Percentiles rank a stretch among this genome's conserved stretches.
phyloP scores from a whole-genome alignment of 2,329 filamentous ascomycete genomes.

The Metarhizium guizhouense region DNA sequence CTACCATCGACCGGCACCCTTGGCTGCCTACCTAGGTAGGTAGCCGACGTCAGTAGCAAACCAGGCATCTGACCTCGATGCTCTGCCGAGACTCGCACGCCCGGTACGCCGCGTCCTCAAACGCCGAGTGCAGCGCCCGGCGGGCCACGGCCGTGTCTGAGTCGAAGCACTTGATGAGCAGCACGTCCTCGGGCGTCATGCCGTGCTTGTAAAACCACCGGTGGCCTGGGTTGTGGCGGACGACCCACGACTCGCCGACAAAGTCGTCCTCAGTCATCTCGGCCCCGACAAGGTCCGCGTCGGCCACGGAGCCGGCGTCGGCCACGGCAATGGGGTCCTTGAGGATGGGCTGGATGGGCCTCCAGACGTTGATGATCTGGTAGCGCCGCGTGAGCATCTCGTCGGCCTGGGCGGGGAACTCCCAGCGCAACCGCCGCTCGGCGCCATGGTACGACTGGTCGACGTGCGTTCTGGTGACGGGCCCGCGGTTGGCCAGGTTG shows the following conservation, averaged over 20 bases:
- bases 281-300: constrained; percentile 40
- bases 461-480: constrained; percentile 32
- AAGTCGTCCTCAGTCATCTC: constrained; percentile 41
- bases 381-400: constrained; percentile 28
- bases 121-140: constrained; percentile 44
- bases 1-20: no score
- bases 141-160: constrained; percentile 47
- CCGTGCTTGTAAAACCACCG: constrained; percentile 45
- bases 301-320: constrained; percentile 38
- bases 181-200: constrained; percentile 43
- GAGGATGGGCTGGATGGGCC: constrained; percentile 27
- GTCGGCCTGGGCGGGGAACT: constrained; percentile 35
- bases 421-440: constrained; percentile 21
- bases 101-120: constrained; percentile 40
- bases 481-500: constrained; percentile 46
- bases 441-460: constrained; percentile 43
- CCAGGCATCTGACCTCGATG: constrained; percentile 55
- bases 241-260: constrained; percentile 38
- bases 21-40: no score
- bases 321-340: constrained; percentile 45
- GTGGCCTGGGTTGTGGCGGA: constrained; percentile 31
- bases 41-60: constrained; percentile 40
- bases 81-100: constrained; percentile 50
- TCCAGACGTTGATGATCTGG: constrained; percentile 44
- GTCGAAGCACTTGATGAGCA: constrained; percentile 55